Evolutionary conservation across 2,329 filamentous ascomycete genomes (phyloP).

Genomic region (Ophiosphaerella narmari): DNA sequence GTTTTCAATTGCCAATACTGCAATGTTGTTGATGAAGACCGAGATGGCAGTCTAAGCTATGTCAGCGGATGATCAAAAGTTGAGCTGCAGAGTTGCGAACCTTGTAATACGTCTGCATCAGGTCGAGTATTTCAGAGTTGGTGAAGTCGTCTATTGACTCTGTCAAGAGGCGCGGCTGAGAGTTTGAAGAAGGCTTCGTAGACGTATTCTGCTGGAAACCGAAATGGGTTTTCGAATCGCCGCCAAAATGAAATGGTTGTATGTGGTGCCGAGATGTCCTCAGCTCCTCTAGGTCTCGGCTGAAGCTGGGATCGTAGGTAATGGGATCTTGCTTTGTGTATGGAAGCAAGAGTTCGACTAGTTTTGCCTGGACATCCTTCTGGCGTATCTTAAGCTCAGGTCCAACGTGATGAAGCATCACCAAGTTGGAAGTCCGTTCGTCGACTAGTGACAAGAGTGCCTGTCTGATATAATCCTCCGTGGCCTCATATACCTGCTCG

Average conservation of each 20-base stretch:
- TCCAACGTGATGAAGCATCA: constrained; percentile 22
- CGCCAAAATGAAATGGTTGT: neutral
- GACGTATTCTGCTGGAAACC: neutral
- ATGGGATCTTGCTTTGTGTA: constrained; percentile 24
- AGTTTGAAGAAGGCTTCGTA: neutral
- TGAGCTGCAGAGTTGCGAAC: constrained; percentile 1
- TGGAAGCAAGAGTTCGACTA: constrained; percentile 27
- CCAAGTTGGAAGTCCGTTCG: constrained; percentile 12
- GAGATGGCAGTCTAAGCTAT: constrained; percentile 22
- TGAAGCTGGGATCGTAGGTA: constrained; percentile 30
- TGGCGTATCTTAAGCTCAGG: constrained; percentile 21
- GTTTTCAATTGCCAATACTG: constrained; percentile 32
- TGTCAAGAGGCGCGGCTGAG: constrained; percentile 15
- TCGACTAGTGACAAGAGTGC: constrained; percentile 21
- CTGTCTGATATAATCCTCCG: constrained; percentile 20
- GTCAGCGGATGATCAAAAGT: constrained; percentile 4
- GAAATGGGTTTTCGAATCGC: neutral
- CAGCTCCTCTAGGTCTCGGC: constrained; percentile 16
- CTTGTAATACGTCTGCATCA: constrained; percentile 35
- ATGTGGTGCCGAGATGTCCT: constrained; percentile 11
- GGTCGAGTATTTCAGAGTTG: constrained; percentile 30
- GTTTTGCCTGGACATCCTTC: constrained; percentile 16
- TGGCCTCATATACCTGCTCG: constrained; percentile 19
- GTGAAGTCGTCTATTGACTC: constrained; percentile 29
- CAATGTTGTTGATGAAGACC: constrained; percentile 34